These are phyloP conservation scores for Blastobotrys capitulatus DNA, from an alignment of 1,139 yeast genomes.

Conservation along the genomic window DNA sequence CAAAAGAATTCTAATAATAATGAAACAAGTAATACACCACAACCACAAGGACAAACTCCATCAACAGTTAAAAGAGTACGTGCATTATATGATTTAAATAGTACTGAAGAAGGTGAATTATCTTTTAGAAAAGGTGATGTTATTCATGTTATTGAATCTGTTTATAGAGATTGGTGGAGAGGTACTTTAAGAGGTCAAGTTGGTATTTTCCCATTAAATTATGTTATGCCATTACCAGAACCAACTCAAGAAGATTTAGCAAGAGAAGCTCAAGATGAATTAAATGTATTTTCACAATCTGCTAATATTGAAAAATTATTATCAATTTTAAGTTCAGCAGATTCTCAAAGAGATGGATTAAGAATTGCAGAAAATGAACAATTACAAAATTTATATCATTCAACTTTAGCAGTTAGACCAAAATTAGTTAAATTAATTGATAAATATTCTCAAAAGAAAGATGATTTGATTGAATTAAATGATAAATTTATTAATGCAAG, in stretches of 20 bases:
- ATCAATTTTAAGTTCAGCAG: constrained; percentile 49
- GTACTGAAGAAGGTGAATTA: constrained; percentile 47
- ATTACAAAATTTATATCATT: constrained; percentile 54
- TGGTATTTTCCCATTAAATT: constrained; percentile 93
- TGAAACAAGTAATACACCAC: constrained; percentile 13
- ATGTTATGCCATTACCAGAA: constrained; percentile 74
- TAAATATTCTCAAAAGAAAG: constrained; percentile 65
- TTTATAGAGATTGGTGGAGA: constrained; percentile 93
- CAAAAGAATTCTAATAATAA: constrained; percentile 1
- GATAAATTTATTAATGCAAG: constrained; percentile 65
- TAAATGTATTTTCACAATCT: constrained; percentile 43
- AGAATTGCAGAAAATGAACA: constrained; percentile 40
- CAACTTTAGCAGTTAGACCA: constrained; percentile 67
- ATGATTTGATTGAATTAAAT: constrained; percentile 68
- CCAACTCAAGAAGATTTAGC: constrained; percentile 52
- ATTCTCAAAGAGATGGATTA: constrained; percentile 27
- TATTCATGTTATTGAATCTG: constrained; percentile 80
- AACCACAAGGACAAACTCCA: constrained; percentile 26
- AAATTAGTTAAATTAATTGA: constrained; percentile 67
- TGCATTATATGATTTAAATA: constrained; percentile 75
- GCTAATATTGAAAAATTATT: constrained; percentile 60
- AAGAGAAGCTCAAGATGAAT: constrained; percentile 41
- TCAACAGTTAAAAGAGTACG: constrained; percentile 60
- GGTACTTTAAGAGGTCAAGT: constrained; percentile 75
- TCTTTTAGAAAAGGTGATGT: constrained; percentile 37